phyloP scores from a whole-genome alignment of 73 alveolate species.

The Tetrahymena malaccensis region DNA sequence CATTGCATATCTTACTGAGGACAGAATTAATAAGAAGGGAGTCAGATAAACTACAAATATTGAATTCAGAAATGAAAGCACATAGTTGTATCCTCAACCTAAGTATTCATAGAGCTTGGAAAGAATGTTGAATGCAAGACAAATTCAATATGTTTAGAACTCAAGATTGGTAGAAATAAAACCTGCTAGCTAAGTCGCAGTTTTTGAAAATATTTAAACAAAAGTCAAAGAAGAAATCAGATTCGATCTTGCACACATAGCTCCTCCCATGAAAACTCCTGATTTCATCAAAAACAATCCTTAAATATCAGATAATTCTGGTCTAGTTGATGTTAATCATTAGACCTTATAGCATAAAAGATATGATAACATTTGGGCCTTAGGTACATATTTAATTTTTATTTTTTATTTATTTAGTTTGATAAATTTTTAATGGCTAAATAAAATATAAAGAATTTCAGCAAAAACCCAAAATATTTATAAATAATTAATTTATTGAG shows the following conservation, averaged over 20 bases:
- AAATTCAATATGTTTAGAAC: slow-evolving; percentile 23
- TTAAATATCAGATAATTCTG: slow-evolving; percentile 36
- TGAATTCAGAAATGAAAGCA: slow-evolving; percentile 41
- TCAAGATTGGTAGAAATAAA: slow-evolving; percentile 39
- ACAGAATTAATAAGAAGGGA: slow-evolving; percentile 35
- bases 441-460: no score
- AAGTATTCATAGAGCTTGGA: slow-evolving; percentile 38
- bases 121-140: slow-evolving; percentile 21
- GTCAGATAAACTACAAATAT: slow-evolving; percentile 28
- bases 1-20: slow-evolving; percentile 35
- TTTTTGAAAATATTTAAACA: slow-evolving; percentile 23
- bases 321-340: slow-evolving; percentile 52
- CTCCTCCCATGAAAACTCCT: slow-evolving; percentile 53
- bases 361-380: slow-evolving; percentile 46
- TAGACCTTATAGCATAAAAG: slow-evolving; percentile 44
- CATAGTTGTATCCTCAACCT: slow-evolving; percentile 48
- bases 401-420: not conserved
- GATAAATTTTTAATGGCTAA: not conserved
- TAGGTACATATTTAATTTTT: not conserved
- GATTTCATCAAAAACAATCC: slow-evolving; percentile 24
- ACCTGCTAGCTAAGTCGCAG: slow-evolving; percentile 16
- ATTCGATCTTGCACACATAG: slow-evolving; percentile 56
- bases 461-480: no score
- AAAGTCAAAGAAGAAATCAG: slow-evolving; percentile 12
- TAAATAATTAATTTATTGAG: no score